Evolutionary conservation across 352 stramenopile species (phyloP).

Genomic region (Globisporangium paroecandrum): DNA sequence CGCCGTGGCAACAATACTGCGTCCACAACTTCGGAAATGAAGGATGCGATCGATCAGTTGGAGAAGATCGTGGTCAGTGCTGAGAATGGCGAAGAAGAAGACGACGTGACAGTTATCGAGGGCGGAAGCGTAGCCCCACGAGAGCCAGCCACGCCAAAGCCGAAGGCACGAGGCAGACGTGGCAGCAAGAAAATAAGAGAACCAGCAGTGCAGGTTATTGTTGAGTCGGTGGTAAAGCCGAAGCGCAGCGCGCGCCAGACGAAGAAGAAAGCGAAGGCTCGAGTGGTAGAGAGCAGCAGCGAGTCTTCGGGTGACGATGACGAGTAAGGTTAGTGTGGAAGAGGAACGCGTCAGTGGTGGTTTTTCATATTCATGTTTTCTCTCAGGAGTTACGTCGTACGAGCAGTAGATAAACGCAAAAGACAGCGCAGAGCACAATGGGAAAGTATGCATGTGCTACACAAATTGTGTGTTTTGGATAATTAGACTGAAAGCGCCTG

Average conservation of each 20-base stretch:
- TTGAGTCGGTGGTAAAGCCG: constrained; percentile 21
- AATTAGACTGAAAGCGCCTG: constrained; percentile 21
- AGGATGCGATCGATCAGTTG: constrained; percentile 71
- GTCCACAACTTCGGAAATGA: constrained; percentile 56
- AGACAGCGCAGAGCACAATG: neutral
- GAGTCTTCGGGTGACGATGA: constrained; percentile 8
- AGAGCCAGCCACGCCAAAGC: constrained; percentile 29
- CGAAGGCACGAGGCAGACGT: constrained; percentile 30
- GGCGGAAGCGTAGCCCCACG: constrained; percentile 1
- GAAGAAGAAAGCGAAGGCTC: constrained; percentile 14
- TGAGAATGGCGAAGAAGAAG: constrained; percentile 56
- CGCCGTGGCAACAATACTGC: constrained; percentile 37
- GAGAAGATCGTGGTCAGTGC: constrained; percentile 50
- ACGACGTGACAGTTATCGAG: constrained; percentile 11
- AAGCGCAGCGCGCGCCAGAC: constrained; percentile 14
- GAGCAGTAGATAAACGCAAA: neutral
- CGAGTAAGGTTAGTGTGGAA: constrained; percentile 5
- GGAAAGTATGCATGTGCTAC: neutral
- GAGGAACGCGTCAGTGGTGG: neutral
- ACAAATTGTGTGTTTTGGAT: neutral
- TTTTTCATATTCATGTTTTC: constrained; percentile 9
- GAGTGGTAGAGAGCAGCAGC: constrained; percentile 14
- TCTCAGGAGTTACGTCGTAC: neutral
- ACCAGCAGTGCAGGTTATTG: constrained; percentile 26
- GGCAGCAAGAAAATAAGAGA: constrained; percentile 34